Evolutionary conservation across 306 rosid species (phyloP), one percentile per base, ranked within the genome.

Genomic region (Gleditsia sinensis): DNA sequence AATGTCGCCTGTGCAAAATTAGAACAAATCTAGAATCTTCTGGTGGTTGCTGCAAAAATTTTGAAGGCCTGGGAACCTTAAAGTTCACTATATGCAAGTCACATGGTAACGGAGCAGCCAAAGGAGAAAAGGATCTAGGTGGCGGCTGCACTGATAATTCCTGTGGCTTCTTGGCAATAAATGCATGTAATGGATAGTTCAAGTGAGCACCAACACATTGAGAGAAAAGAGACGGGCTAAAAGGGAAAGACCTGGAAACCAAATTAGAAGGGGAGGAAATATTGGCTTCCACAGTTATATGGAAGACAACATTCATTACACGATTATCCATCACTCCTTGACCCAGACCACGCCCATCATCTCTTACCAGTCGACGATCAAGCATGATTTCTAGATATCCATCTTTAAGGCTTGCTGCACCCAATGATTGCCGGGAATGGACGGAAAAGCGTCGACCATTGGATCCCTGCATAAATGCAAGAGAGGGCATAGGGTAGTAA

Each of bases 351-450:
- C 99, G 97, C 6, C 96, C 99, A 45, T 94, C 99, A 17, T 94
- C 99, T 63, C 83, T 88, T n/a, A 74, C 46, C 88, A 94, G 65
- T 27, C 99, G 94, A 10, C 99, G 97, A 61, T 94, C 99, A 45
- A 94, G 97, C 99, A 94, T 94, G 57, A 94, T 86, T 91, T 94
- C 99, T 61, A 94, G 81, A 92, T 97, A 87, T 78, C 99, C 99
- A 57, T 78, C 83, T 85, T 87, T 79, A 74, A 94, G 96, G 85
- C 96, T 92, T 50, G 99, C 96, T 37, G 85, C 97, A 49, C 97
- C 99, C 85, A 94, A 82, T 1, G 97, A 86, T 75, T 94, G 99
- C 77, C 92, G 82, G 56, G 97, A 87, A 79, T 92, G 96, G 36
- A 92, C 93, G 64, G 99, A 92, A 81, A 90, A 92, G 63, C 99